phyloP scores from a whole-genome alignment of 305 asterid species.

The Fraxinus platypoda region DNA sequence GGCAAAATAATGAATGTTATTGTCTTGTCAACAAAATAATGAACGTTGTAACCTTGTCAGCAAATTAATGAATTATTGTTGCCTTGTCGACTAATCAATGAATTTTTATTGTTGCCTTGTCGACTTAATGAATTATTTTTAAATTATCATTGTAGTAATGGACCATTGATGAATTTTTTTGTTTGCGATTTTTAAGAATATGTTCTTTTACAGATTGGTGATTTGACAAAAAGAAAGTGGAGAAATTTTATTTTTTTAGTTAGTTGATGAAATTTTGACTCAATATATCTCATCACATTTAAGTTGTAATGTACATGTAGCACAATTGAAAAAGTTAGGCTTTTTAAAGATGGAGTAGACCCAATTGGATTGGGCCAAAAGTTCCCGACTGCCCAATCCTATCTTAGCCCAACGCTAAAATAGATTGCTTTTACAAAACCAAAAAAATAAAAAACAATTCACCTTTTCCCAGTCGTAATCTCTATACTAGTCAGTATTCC shows the following conservation, averaged over 20 bases:
- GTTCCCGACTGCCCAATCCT: conserved; percentile 13
- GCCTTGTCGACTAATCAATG: too few relatives aligned
- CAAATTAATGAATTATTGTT: background rate
- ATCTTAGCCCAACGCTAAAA: background rate
- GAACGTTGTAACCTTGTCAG: background rate
- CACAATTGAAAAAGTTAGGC: too few relatives aligned
- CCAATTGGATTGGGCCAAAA: too few relatives aligned
- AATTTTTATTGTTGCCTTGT: background rate
- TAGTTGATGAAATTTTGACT: too few relatives aligned
- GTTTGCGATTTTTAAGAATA: background rate
- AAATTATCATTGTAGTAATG: background rate
- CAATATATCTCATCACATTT: too few relatives aligned
- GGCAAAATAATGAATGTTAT: too few relatives aligned
- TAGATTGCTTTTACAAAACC: background rate
- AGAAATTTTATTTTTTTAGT: too few relatives aligned
- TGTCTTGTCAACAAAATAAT: background rate
- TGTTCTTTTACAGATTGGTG: too few relatives aligned
- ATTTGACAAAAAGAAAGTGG: too few relatives aligned
- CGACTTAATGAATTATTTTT: too few relatives aligned
- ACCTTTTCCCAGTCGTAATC: conserved; percentile 3
- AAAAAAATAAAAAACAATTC: background rate
- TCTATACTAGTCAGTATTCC: background rate
- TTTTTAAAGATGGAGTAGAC: too few relatives aligned
- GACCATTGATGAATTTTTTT: background rate
- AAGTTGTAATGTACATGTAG: too few relatives aligned